Evolutionary conservation across 768 basidiomycete genomes (phyloP).

Genomic region (Suillus luteus): DNA sequence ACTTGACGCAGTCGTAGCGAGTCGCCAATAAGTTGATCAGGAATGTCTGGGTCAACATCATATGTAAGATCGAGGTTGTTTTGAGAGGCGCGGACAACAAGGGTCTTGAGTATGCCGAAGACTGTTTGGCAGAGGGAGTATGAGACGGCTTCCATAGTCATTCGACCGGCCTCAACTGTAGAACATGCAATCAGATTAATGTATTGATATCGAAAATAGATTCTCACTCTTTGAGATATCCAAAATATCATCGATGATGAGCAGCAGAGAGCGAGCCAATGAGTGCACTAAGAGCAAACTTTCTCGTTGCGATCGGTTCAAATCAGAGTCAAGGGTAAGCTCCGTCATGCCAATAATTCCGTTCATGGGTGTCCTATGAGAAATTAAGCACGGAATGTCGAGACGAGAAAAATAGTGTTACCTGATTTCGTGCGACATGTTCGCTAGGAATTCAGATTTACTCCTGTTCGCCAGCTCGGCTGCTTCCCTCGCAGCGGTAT

Average conservation of each 20-base stretch:
- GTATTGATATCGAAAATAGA: background rate
- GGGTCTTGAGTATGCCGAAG: constrained; percentile 96
- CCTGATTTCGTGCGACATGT: constrained; percentile 98
- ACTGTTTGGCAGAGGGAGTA: constrained; percentile 97
- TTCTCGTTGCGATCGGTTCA: constrained; percentile 93
- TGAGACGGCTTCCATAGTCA: constrained; percentile 99
- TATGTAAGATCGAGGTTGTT: constrained; percentile 96
- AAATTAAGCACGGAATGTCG: constrained; percentile 10
- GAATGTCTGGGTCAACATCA: constrained; percentile 93
- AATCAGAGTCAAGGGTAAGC: constrained; percentile 92
- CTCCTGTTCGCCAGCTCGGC: constrained; percentile 97
- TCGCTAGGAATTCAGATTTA: constrained; percentile 98
- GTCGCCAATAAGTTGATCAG: constrained; percentile 96
- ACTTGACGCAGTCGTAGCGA: constrained; percentile 93
- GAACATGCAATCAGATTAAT: constrained; percentile 14
- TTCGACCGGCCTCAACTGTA: constrained; percentile 95
- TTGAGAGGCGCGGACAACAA: constrained; percentile 96
- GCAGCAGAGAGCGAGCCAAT: constrained; percentile 85
- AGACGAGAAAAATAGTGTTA: constrained; percentile 33
- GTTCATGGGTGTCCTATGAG: constrained; percentile 94
- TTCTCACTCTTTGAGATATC: constrained; percentile 98
- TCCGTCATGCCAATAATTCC: constrained; percentile 99
- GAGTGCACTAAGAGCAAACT: constrained; percentile 95
- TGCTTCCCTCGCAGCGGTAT: constrained; percentile 94
- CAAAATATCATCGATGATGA: constrained; percentile 99